Conservation (phyloP, 371 early-diverging fungal genomes). For the Apophysomyces sp. region DNA sequence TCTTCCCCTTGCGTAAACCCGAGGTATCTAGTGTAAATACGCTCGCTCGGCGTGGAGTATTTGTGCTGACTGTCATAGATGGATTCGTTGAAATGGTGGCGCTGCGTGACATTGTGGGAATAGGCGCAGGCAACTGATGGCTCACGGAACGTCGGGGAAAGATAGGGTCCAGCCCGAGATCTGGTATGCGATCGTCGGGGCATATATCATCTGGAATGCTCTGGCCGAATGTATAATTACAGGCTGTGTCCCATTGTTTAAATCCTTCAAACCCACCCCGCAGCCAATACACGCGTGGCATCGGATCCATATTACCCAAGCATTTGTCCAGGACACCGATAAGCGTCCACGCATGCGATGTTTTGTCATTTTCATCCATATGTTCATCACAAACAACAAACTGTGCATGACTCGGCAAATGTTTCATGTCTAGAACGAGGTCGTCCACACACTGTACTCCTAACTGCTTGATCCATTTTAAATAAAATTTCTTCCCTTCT, state of each 20-base stretch:
- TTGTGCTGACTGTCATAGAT: constrained; percentile 2
- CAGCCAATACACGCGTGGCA: constrained; percentile 38
- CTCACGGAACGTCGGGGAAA: background rate
- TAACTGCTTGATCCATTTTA: constrained; percentile 15
- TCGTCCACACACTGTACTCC: background rate
- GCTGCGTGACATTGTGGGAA: constrained; percentile 33
- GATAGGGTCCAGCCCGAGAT: background rate
- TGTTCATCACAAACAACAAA: constrained; percentile 55
- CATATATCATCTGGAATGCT: background rate
- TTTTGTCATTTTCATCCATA: constrained; percentile 40
- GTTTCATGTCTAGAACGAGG: constrained; percentile 6
- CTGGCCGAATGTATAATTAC: background rate
- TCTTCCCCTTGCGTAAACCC: background rate
- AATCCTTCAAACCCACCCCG: constrained; percentile 53
- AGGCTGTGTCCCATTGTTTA: constrained; percentile 17
- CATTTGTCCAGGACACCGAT: constrained; percentile 43
- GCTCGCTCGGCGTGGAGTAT: constrained; percentile 35
- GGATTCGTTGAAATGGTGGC: constrained; percentile 24
- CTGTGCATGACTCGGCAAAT: constrained; percentile 10
- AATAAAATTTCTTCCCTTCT: constrained; percentile 44
- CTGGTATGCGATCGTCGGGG: background rate
- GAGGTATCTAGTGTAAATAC: constrained; percentile 42
- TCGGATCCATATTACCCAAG: background rate
- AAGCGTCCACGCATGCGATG: constrained; percentile 49
- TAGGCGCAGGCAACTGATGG: constrained; percentile 10